Evolutionary conservation across 1,284 basidiomycete genomes (phyloP), one percentile per base, ranked within the genome.

Genomic region (Trametes hirsuta): DNA sequence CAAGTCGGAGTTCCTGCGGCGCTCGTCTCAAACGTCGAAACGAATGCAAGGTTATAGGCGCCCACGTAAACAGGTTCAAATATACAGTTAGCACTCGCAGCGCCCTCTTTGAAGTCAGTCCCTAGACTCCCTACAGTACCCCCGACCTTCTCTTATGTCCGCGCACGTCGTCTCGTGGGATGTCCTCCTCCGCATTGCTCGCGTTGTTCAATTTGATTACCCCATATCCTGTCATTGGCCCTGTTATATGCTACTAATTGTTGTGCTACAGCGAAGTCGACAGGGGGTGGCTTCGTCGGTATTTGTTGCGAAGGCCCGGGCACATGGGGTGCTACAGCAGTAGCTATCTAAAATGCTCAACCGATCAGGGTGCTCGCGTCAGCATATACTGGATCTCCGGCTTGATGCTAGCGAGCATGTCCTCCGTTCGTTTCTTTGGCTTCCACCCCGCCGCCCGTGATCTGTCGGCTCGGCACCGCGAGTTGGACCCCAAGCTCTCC

Each of bases 391-490:
- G 68, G 0, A 71, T 63, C 55, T 76, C 75, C 9, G 69, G 60
- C 49, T 70, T 70, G 49, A 78, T 66, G 42, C 71, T 74, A 30
- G 68, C 70, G 15, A 76, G 55, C 65, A 78, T 69, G 53, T 77
- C 76, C 41, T 65, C 57, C 6, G 64, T 74, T 21, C 61, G 71
- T 46, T 76, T 67, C 52, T 66, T 67, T 15, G 76, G 71, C 50
- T 68, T 71, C 77, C 76, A 79, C 2, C 80, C 81, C 36, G 82
- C 70, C n/a, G 70, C 68, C 49, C 76, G 73, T 14, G 75, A 73
- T 47, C 76, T 72, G 36, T 76, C 76, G 1, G 75, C 78, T 5
- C 74, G 69, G 42, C 73, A 76, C 21, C 81, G 73, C 21, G 76
- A 76, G 67, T 82, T 83, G 5, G 73, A 68, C 5, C 80, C 80